Evolutionary conservation across 352 stramenopile species (phyloP), one percentile per base, ranked within the genome.

Genomic region (Phytophthora macrochlamydospora): DNA sequence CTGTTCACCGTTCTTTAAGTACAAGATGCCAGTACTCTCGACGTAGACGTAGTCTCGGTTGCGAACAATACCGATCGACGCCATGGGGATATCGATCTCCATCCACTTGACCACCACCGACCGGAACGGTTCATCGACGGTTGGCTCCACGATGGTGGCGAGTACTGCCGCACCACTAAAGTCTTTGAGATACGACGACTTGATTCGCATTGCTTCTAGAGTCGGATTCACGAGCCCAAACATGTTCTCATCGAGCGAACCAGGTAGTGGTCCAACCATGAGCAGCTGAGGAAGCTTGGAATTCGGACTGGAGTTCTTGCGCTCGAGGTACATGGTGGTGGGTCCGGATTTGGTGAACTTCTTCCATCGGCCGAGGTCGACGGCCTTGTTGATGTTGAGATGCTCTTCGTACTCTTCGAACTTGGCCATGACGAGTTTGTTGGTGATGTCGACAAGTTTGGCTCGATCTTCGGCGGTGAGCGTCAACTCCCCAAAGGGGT

Each of bases 121-220:
- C 1, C 59, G 57, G 43, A 87, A 87, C 14, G 81, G 78, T 12
- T 81, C 66, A 4, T 78, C 72, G 18, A 44, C 28, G 2, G 74
- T 85, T 13, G 78, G 75, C 44, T 73, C 55, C 14, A 78, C 70
- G 2, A 88, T 43, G 1, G 65, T 79, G 2, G 67, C 63, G 7
- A 90, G 58, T n/a, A 90, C 63, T 0, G 73, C 75, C 29, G 74
- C 69, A 59, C 77, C 72, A 28, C 43, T 69, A 13, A 69, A 59
- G 35, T 65, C 62, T 2, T 60, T 56, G 0, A 69, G 62, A 11
- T 69, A 69, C 28, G 62, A 69, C 0, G 56, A 40, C 29, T 69
- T 69, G 32, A 67, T 71, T 3, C 57, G 56, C 69, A 65, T 72
- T 1, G 59, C 18, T 12, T 81, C 63, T 0, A 67, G 35, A 2